Conservation (phyloP, 805 yeast species). For the Brettanomyces sp. region DNA sequence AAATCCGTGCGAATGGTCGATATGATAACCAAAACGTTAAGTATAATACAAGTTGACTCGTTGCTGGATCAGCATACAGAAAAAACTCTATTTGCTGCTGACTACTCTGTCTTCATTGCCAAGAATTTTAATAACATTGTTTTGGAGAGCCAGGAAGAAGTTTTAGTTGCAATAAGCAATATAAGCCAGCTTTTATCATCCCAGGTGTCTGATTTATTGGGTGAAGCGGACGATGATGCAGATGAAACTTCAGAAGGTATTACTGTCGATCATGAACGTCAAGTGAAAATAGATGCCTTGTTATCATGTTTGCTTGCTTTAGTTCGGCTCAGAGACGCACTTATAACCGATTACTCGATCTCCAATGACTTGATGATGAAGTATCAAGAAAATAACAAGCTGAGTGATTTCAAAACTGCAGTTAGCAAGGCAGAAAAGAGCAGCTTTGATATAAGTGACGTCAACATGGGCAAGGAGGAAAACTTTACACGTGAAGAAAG, state of each 20-base stretch:
- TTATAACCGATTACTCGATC: constrained; percentile 13
- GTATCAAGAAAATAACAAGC: constrained; percentile 12
- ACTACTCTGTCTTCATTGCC: constrained; percentile 26
- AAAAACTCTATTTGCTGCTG: constrained; percentile 10
- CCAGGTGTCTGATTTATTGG: constrained; percentile 31
- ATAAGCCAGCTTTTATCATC: constrained; percentile 34
- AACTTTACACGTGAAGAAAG: too few species aligned
- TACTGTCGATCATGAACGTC: constrained; percentile 4
- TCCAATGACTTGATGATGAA: constrained; percentile 12
- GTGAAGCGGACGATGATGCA: constrained; percentile 9
- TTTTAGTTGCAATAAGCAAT: constrained; percentile 31
- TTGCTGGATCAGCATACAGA: constrained; percentile 2
- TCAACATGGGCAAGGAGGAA: background rate
- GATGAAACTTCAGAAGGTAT: constrained; percentile 3
- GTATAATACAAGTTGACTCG: constrained; percentile 12
- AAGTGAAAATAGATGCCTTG: constrained; percentile 6
- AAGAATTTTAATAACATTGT: constrained; percentile 31
- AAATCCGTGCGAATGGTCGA: constrained; percentile 33
- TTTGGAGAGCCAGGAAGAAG: constrained; percentile 42
- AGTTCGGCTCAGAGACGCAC: constrained; percentile 6
- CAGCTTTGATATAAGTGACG: background rate
- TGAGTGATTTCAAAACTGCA: constrained; percentile 12
- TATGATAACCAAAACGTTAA: constrained; percentile 24
- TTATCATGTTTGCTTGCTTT: too few species aligned
- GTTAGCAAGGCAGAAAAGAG: constrained; percentile 7